phyloP scores from a whole-genome alignment of 2,329 filamentous ascomycete species.

The Aspergillus tanneri region DNA sequence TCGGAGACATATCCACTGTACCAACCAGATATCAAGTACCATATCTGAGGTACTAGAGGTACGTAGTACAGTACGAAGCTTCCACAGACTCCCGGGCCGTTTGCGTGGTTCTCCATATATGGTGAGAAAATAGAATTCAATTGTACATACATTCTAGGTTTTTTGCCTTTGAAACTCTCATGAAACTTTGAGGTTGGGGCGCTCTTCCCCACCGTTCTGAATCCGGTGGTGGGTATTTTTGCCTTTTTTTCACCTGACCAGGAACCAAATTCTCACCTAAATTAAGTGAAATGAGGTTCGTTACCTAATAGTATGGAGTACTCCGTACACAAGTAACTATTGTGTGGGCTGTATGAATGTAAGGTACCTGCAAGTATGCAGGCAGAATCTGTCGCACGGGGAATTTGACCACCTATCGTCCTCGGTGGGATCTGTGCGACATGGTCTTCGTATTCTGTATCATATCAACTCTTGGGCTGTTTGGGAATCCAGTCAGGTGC shows the following conservation, averaged over 20 bases:
- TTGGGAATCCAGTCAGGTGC: not conserved
- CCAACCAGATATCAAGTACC: slow-evolving; percentile 16
- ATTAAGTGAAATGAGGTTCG: not conserved
- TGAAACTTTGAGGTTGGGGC: slow-evolving; percentile 6
- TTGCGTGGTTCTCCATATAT: slow-evolving; percentile 6
- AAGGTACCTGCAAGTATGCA: slow-evolving; percentile 19
- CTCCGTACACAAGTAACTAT: too few relatives aligned
- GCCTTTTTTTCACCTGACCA: slow-evolving; percentile 6
- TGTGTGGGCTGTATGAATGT: too few relatives aligned
- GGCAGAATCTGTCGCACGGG: slow-evolving; percentile 9
- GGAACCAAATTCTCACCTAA: slow-evolving; percentile 18
- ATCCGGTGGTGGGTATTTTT: slow-evolving; percentile 7
- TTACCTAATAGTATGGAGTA: too few relatives aligned
- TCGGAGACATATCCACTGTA: too few relatives aligned
- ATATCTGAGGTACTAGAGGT: too few relatives aligned
- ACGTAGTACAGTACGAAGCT: slow-evolving; percentile 12
- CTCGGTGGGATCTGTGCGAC: slow-evolving; percentile 6
- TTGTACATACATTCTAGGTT: slow-evolving; percentile 4
- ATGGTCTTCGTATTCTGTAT: not conserved
- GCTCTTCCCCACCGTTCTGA: slow-evolving; percentile 9
- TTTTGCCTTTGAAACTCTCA: slow-evolving; percentile 5
- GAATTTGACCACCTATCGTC: slow-evolving; percentile 19
- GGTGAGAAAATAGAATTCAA: slow-evolving; percentile 4
- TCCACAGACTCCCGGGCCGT: slow-evolving; percentile 13
- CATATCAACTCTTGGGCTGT: not conserved